phyloP scores from a whole-genome alignment of 805 yeast genomes.

The Yamadazyma olivae region DNA sequence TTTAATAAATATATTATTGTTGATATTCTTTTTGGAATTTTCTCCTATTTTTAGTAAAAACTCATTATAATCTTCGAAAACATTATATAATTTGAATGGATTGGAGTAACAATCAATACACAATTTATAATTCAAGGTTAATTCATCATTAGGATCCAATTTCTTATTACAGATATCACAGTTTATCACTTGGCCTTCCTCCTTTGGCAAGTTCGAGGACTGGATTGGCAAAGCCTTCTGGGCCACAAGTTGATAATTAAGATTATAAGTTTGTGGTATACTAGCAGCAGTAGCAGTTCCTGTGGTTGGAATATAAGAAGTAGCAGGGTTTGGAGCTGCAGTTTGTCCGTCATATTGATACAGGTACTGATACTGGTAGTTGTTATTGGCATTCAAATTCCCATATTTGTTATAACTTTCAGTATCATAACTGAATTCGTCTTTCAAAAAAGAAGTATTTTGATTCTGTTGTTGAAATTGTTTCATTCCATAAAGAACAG shows the following conservation, averaged over 20 bases:
- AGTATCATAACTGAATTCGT: constrained; percentile 18
- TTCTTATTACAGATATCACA: constrained; percentile 27
- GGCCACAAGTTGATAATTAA: constrained; percentile 14
- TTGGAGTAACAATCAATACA: constrained; percentile 26
- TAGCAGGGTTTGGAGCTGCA: neutral
- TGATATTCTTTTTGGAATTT: constrained; percentile 13
- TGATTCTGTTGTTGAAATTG: constrained; percentile 41
- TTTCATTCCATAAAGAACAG: constrained; percentile 44
- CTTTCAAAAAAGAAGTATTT: constrained; percentile 15
- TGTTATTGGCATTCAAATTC: constrained; percentile 7
- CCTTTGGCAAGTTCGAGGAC: constrained; percentile 12
- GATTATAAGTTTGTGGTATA: constrained; percentile 10
- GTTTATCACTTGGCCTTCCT: constrained; percentile 2
- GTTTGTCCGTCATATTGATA: constrained; percentile 1
- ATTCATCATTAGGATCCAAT: constrained; percentile 22
- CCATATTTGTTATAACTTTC: constrained; percentile 13
- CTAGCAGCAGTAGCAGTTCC: constrained; percentile 9
- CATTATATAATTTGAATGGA: constrained; percentile 25
- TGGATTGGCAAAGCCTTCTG: constrained; percentile 15
- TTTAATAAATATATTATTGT: constrained; percentile 17
- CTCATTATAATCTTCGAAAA: constrained; percentile 25
- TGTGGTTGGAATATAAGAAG: neutral
- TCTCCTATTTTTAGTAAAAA: constrained; percentile 19
- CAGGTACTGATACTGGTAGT: constrained; percentile 9
- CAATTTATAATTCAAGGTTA: constrained; percentile 23